A percentile compares a stretch with the other conserved stretches of the same genome.
Evolutionary conservation across 208 protist species (phyloP).

Genomic region (Herpetomonas samuelpessoai): DNA sequence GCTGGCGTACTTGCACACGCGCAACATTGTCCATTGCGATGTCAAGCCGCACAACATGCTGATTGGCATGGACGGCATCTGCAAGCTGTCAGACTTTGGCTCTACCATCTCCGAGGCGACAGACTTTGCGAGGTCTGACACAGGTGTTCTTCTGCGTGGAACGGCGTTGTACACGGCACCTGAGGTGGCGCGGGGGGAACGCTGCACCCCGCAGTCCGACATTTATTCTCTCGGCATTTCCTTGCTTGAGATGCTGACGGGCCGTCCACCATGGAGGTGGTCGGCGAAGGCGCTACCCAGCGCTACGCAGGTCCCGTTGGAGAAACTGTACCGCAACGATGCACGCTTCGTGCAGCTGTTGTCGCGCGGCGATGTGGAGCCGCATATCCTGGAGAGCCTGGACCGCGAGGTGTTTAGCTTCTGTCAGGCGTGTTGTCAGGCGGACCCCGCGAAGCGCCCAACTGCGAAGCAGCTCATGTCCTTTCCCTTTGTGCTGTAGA

Average conservation of each 20-base stretch:
- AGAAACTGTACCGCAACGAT: conserved; percentile 21
- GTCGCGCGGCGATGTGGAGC: conserved; percentile 34
- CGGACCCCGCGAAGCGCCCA: conserved; percentile 38
- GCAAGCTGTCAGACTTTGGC: conserved; percentile 62
- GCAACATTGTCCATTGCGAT: conserved; percentile 51
- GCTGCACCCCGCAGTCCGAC: conserved; percentile 33
- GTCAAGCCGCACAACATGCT: conserved; percentile 64
- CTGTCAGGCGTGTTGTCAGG: conserved; percentile 41
- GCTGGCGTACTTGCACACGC: conserved; percentile 41
- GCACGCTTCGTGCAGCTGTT: conserved; percentile 42
- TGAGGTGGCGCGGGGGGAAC: conserved; percentile 37
- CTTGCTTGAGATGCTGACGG: conserved; percentile 49
- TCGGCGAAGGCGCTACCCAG: conserved; percentile 15
- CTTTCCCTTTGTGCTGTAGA: conserved; percentile 22
- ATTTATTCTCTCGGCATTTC: conserved; percentile 52
- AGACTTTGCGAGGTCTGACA: conserved; percentile 12
- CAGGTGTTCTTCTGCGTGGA: conserved; percentile 27
- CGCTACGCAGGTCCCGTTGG: conserved; percentile 16
- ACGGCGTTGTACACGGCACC: conserved; percentile 58
- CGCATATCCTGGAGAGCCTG: conserved; percentile 33
- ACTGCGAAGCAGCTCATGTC: conserved; percentile 37
- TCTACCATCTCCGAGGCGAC: conserved; percentile 14
- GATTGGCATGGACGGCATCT: conserved; percentile 44
- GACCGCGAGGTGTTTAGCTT: conserved; percentile 35
- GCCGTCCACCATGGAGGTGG: conserved; percentile 44